A percentile compares a stretch with the other conserved stretches of the same genome.
phyloP scores from a whole-genome alignment of 148 eudicot species.

The Rhododendron williamsianum region DNA sequence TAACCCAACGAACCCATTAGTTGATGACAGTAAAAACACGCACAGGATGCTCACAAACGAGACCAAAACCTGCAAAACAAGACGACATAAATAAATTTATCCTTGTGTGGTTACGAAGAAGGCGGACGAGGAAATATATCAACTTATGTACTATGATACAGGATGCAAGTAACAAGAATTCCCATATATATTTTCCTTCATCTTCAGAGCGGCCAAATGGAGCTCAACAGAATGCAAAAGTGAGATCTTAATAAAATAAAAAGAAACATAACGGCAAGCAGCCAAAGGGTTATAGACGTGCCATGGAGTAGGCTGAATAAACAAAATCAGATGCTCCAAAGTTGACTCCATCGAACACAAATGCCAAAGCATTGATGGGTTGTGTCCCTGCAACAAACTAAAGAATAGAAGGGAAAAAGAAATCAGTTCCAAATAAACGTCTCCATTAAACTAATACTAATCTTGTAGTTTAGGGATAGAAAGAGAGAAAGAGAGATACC shows the following conservation, averaged over 20 bases:
- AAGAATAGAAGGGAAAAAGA: background rate
- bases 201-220: background rate
- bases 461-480: background rate
- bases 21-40: slow-evolving; percentile 29
- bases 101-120: background rate
- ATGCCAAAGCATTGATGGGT: slow-evolving; percentile 52
- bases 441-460: background rate
- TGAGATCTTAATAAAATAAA: background rate
- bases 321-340: slow-evolving; percentile 61
- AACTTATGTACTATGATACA: background rate
- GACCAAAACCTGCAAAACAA: slow-evolving; percentile 24
- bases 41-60: slow-evolving; percentile 26
- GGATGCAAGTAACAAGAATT: background rate
- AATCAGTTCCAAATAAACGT: background rate
- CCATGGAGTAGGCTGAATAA: slow-evolving; percentile 60
- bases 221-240: background rate
- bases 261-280: background rate
- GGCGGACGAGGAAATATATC: background rate
- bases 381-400: slow-evolving; percentile 62
- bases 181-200: background rate
- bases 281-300: slow-evolving; percentile 7
- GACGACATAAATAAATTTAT: background rate
- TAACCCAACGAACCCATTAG: slow-evolving; percentile 39
- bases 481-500: slow-evolving; percentile 18
- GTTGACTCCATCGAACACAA: slow-evolving; percentile 57